Percentiles rank a stretch among this genome's conserved stretches.
These are phyloP conservation scores for Trichoderma afroharzianum DNA, from an alignment of 2,329 filamentous ascomycete genomes.

Conservation along the genomic window DNA sequence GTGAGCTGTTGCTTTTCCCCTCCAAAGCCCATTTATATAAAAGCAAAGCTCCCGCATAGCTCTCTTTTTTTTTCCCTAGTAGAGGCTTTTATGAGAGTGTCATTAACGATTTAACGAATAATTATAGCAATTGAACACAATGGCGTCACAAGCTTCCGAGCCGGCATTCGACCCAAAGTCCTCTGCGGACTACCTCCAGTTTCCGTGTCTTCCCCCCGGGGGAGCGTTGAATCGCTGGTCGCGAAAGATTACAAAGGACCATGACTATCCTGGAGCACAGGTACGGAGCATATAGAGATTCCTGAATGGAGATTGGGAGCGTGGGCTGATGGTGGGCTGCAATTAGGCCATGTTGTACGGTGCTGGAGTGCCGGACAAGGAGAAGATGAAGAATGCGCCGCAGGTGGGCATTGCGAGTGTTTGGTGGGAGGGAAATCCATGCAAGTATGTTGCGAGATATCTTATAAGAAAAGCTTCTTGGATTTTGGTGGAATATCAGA, in stretches of 20 bases:
- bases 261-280: conserved; percentile 91
- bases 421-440: conserved; percentile 98
- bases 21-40: neutral
- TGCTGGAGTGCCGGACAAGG: conserved; percentile 76
- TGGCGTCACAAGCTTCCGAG: conserved; percentile 26
- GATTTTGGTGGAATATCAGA: neutral
- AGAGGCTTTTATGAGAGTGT: neutral
- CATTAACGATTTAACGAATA: neutral
- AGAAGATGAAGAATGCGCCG: conserved; percentile 84
- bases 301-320: neutral
- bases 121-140: conserved; percentile 17
- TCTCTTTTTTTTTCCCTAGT: neutral
- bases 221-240: conserved; percentile 79
- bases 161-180: conserved; percentile 41
- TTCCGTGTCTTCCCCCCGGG: conserved; percentile 48
- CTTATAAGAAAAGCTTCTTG: too few relatives aligned
- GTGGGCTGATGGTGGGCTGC: neutral
- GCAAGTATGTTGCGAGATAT: conserved; percentile 63
- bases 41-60: neutral
- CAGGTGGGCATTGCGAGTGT: conserved; percentile 89
- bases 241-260: conserved; percentile 71
- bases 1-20: neutral
- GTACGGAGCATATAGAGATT: conserved; percentile 38
- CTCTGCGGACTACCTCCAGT: conserved; percentile 52
- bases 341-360: conserved; percentile 87